Conservation (phyloP, 2,329 filamentous ascomycete species). For the Elsinoe ampelina region DNA sequence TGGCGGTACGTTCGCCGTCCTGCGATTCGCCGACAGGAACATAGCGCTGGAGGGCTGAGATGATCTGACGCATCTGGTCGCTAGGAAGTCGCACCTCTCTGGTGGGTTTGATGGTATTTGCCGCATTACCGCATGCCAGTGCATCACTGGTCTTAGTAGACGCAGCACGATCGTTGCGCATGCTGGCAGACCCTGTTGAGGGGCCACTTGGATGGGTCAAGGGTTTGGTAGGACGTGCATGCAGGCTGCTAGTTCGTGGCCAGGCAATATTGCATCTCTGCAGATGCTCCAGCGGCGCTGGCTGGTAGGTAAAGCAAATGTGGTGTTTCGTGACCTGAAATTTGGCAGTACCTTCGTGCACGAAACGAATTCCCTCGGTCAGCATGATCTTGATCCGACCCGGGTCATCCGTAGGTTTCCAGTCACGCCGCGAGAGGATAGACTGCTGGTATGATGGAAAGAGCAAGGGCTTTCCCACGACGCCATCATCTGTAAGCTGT, state of each 20-base stretch:
- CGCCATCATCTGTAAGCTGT: background rate
- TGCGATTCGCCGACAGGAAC: too few relatives aligned
- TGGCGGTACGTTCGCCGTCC: background rate
- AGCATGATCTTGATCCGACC: conserved; percentile 70
- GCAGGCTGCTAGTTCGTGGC: conserved; percentile 50
- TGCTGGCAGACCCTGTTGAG: background rate
- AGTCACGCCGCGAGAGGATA: conserved; percentile 58
- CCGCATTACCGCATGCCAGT: conserved; percentile 14
- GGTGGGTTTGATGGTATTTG: background rate
- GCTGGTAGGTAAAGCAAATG: conserved; percentile 73
- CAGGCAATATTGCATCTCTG: conserved; percentile 68
- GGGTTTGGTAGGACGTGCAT: conserved; percentile 16
- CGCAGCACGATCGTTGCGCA: conserved; percentile 14
- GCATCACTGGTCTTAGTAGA: background rate
- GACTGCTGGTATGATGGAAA: conserved; percentile 67
- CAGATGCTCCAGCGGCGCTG: conserved; percentile 66
- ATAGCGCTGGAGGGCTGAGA: conserved; percentile 17
- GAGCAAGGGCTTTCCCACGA: conserved; percentile 41
- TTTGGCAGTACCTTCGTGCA: conserved; percentile 20
- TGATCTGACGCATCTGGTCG: conserved; percentile 23
- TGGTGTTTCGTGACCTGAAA: conserved; percentile 63
- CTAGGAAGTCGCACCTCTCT: conserved; percentile 20
- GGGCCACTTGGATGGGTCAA: background rate
- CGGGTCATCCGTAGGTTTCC: conserved; percentile 60
- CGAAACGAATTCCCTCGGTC: conserved; percentile 54